phyloP scores from a whole-genome alignment of 176 grass and related monocot species.

The Hyparrhenia diplandra region DNA sequence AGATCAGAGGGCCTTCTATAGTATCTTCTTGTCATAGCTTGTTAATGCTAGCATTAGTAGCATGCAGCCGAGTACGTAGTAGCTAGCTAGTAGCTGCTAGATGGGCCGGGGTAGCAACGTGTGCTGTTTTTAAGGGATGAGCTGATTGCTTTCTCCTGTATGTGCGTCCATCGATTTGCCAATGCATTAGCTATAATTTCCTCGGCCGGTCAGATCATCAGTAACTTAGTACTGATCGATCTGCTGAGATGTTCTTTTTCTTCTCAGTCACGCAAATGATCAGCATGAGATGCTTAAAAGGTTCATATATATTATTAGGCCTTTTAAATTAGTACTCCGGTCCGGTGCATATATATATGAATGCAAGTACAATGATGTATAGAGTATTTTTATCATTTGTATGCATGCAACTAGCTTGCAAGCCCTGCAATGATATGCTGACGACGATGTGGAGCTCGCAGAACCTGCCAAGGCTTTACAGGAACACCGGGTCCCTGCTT shows the following conservation, averaged over 20 bases:
- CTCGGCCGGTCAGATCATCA: not conserved
- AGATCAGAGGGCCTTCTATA: not conserved
- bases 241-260: too few relatives aligned
- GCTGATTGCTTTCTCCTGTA: not conserved
- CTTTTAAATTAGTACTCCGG: too few relatives aligned
- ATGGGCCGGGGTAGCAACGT: constrained; percentile 17
- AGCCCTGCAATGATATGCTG: constrained; percentile 5
- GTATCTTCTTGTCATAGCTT: not conserved
- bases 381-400: not conserved
- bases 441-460: constrained; percentile 1
- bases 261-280: too few relatives aligned
- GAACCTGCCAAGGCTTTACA: constrained; percentile 6
- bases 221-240: not conserved
- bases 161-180: not conserved
- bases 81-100: not conserved
- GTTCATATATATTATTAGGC: too few relatives aligned
- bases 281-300: too few relatives aligned
- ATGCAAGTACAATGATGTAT: not conserved
- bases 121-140: constrained; percentile 21
- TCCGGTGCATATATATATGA: too few relatives aligned
- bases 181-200: not conserved
- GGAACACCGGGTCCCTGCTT: not conserved
- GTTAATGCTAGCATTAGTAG: not conserved
- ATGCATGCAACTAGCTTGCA: not conserved
- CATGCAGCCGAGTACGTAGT: not conserved